Evolutionary conservation across 305 asterid species (phyloP).

Genomic region (Withania somnifera): DNA sequence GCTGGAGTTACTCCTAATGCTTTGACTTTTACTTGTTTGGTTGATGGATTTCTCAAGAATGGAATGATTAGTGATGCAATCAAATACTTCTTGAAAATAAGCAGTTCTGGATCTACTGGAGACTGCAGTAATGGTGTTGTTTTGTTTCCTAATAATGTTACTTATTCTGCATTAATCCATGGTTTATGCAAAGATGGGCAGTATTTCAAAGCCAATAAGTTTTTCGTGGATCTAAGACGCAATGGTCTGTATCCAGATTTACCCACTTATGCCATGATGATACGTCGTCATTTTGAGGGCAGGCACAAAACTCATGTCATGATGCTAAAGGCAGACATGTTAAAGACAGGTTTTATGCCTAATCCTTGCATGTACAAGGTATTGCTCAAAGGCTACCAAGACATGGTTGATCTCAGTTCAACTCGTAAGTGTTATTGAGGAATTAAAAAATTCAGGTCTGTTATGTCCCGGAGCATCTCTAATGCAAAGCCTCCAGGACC

Average conservation of each 20-base stretch:
- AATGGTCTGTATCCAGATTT: slow-evolving; percentile 34
- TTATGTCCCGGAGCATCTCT: background rate
- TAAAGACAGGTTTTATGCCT: slow-evolving; percentile 49
- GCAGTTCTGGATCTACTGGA: slow-evolving; percentile 2
- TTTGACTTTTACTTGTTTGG: slow-evolving; percentile 41
- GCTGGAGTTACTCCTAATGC: slow-evolving; percentile 41
- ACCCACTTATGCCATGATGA: slow-evolving; percentile 28
- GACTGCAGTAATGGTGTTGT: background rate
- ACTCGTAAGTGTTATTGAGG: slow-evolving; percentile 31
- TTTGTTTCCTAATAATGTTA: slow-evolving; percentile 16
- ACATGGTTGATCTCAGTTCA: slow-evolving; percentile 29
- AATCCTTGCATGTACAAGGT: slow-evolving; percentile 20
- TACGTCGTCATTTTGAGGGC: slow-evolving; percentile 34
- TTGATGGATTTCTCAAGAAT: slow-evolving; percentile 54
- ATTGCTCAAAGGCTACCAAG: slow-evolving; percentile 32
- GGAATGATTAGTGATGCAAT: slow-evolving; percentile 54
- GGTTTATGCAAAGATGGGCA: slow-evolving; percentile 50
- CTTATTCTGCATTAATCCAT: slow-evolving; percentile 43
- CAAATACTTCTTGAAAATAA: slow-evolving; percentile 39
- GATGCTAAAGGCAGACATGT: slow-evolving; percentile 73
- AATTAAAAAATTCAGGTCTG: slow-evolving; percentile 12
- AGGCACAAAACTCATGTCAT: slow-evolving; percentile 32
- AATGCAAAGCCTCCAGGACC: background rate
- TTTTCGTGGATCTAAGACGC: slow-evolving; percentile 48
- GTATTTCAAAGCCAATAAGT: slow-evolving; percentile 48